Evolutionary conservation across 1,284 basidiomycete genomes (phyloP).

Genomic region (Ganoderma multipileum): DNA sequence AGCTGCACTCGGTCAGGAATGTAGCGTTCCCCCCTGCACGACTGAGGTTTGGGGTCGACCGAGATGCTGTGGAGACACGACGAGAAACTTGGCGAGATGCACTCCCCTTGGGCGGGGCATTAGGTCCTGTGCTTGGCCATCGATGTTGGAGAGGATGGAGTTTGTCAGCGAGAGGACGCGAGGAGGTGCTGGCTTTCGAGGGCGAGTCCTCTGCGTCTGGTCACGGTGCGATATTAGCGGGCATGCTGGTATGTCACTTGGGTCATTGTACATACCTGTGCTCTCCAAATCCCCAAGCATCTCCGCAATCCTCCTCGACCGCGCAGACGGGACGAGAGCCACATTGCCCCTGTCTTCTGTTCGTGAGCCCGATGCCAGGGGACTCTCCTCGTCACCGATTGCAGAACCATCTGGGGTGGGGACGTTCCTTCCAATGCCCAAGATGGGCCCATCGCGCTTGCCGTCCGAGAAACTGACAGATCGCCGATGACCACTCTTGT

Average conservation of each 20-base stretch:
- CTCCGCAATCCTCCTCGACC: constrained; percentile 81
- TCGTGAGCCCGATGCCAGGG: constrained; percentile 22
- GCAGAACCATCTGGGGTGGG: constrained; percentile 42
- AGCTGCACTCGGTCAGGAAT: constrained; percentile 94
- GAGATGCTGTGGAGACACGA: constrained; percentile 48
- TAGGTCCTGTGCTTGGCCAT: constrained; percentile 41
- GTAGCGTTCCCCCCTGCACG: constrained; percentile 60
- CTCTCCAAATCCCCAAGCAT: constrained; percentile 78
- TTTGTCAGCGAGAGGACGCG: constrained; percentile 48
- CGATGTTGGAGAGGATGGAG: constrained; percentile 54
- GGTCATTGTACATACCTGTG: constrained; percentile 53
- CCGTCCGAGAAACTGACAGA: constrained; percentile 97
- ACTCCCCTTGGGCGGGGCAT: constrained; percentile 27
- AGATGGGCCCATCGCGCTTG: constrained; percentile 83
- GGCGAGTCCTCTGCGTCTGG: constrained; percentile 62
- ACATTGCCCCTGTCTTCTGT: constrained; percentile 13
- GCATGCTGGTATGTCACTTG: neutral
- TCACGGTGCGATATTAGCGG: neutral
- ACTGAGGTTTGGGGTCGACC: constrained; percentile 12
- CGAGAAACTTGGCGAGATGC: constrained; percentile 41
- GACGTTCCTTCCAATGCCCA: constrained; percentile 56
- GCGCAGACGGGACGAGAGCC: constrained; percentile 61
- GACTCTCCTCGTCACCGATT: constrained; percentile 44
- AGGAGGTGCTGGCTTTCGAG: constrained; percentile 62
- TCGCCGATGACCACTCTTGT: constrained; percentile 59